Base-by-base conservation (phyloP, 2,329 filamentous ascomycete genomes). In the Colletotrichum somersetense region DNA sequence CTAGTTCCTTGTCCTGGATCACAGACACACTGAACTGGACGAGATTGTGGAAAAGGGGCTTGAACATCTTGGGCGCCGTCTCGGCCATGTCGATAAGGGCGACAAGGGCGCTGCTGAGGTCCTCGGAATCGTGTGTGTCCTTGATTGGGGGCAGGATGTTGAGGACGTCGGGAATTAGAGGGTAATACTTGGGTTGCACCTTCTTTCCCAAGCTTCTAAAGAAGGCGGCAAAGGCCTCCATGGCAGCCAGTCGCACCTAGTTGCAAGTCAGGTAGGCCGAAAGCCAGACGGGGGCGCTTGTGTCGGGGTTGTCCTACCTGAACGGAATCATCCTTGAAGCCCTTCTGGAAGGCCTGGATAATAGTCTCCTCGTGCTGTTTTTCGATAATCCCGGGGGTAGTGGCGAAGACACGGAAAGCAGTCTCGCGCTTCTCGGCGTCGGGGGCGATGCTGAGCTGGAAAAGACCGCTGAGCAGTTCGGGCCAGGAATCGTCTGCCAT, bases 21-120 rank as follows among this genome's bases (percentile, higher is more conserved):
- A 98, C 95, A 8, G 93, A 94, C 72, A 98, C 91, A 80, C 92
- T 96, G 83, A 99, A 98, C 77, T 93, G 91, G 63, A 98, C 96
- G 5, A 99, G 88, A 78, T 94, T 95, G 79, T 93, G 92, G 85
- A 99, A 99, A n/a, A 97, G 87, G 26, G 89, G 89, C 84, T 96
- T 97, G 85, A 99, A 99, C 95, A 98, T 98, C 84, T 96, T 97
- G 30, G 96, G 95, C 30, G 94, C 93, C n/a, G 92, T 89, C 82
- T 98, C 96, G 50, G 96, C 96, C 67, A 99, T 88, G 75, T 98
- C 96, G 77, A 99, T 98, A 59, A 99, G 88, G 33, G 96, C 92
- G 67, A 98, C 86, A 53, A 99, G 90, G 30, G 95, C 95, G 79
- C 95, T 95, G 75, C 94, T 96, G 20, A 99, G 89, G 75, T 97